Conservation (phyloP, 345 rosid species). For the Pseudoturritis turrita region DNA sequence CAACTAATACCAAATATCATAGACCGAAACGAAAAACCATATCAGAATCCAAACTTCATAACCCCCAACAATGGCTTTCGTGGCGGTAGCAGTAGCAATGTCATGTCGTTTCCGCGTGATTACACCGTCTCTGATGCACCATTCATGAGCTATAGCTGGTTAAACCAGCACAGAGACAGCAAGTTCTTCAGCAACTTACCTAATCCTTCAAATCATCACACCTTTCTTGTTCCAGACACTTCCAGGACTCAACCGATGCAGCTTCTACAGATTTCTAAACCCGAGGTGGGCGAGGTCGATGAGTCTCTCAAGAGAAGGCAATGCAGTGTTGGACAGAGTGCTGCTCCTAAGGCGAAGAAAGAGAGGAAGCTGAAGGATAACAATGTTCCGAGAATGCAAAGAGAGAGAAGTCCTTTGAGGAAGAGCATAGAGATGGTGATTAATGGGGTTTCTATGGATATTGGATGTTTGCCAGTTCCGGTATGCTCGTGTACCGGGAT, state of each 20-base stretch:
- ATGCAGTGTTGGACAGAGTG: slow-evolving; percentile 37
- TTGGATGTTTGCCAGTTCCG: slow-evolving; percentile 77
- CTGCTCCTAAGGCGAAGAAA: slow-evolving; percentile 63
- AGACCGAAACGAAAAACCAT: slow-evolving; percentile 60
- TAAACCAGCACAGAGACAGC: slow-evolving; percentile 65
- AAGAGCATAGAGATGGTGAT: slow-evolving; percentile 72
- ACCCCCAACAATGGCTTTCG: not conserved
- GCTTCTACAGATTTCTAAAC: slow-evolving; percentile 52
- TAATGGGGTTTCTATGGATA: slow-evolving; percentile 83
- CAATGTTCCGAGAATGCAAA: slow-evolving; percentile 38
- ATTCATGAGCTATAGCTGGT: slow-evolving; percentile 65
- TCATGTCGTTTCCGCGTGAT: slow-evolving; percentile 55
- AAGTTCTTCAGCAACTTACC: slow-evolving; percentile 44
- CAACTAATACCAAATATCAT: slow-evolving; percentile 67
- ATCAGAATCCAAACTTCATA: slow-evolving; percentile 52
- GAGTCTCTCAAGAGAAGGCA: slow-evolving; percentile 55
- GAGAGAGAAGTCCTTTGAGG: slow-evolving; percentile 57
- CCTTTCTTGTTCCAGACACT: slow-evolving; percentile 49
- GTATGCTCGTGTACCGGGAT: slow-evolving; percentile 86
- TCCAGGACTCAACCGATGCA: slow-evolving; percentile 58
- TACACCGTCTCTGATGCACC: slow-evolving; percentile 48
- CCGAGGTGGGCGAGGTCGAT: slow-evolving; percentile 50
- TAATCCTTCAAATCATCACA: slow-evolving; percentile 42
- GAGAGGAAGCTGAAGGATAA: slow-evolving; percentile 70
- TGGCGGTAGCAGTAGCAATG: slow-evolving; percentile 44